Evolutionary conservation across 306 rosid species (phyloP).

Genomic region (Arachis hypogaea): DNA sequence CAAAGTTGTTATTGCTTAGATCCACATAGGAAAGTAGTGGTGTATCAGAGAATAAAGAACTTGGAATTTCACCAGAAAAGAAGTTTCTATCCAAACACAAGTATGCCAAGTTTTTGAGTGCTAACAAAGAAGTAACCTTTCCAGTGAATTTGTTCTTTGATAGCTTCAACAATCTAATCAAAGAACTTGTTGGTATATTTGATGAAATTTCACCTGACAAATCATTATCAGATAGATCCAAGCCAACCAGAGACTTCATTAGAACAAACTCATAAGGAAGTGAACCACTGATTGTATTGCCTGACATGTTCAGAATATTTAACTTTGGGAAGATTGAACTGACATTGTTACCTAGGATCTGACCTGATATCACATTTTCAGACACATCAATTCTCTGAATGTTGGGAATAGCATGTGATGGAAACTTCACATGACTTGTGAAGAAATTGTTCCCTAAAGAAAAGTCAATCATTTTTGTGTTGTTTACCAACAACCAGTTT

Average conservation of each 20-base stretch:
- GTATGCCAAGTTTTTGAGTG: neutral
- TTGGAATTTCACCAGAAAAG: neutral
- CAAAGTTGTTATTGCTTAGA: slow-evolving; percentile 1
- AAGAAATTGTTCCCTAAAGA: neutral
- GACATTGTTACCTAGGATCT: neutral
- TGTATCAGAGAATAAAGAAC: neutral
- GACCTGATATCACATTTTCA: slow-evolving; percentile 1
- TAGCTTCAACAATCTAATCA: neutral
- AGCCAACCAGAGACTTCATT: neutral
- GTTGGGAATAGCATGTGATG: neutral
- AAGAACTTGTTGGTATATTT: neutral
- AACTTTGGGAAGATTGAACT: slow-evolving; percentile 27
- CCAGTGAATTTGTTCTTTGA: neutral
- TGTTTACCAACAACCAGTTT: slow-evolving; percentile 20
- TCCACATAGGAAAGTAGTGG: neutral
- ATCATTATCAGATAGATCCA: neutral
- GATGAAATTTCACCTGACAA: neutral
- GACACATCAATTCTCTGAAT: slow-evolving; percentile 8
- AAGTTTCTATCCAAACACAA: neutral
- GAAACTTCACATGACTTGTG: neutral
- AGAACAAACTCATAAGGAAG: neutral
- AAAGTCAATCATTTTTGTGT: neutral
- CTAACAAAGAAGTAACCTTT: neutral
- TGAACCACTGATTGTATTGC: neutral
- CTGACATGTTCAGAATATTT: neutral